A percentile compares a stretch with the other conserved stretches of the same genome.
phyloP scores from a whole-genome alignment of 1,284 basidiomycete genomes.

The Phylloboletellus chloephorus region DNA sequence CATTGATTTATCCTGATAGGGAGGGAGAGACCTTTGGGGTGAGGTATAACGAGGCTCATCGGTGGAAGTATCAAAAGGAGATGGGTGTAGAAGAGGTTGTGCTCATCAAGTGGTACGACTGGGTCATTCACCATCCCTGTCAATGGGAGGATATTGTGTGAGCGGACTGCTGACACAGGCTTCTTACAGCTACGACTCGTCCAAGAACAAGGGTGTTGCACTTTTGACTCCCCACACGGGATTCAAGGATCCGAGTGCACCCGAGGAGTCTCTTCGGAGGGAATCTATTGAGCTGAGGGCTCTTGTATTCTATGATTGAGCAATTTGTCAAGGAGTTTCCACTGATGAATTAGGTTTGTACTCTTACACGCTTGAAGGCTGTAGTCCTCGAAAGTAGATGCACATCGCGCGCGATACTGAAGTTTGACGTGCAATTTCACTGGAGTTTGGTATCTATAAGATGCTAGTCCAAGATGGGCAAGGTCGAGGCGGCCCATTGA shows the following conservation, averaged over 20 bases:
- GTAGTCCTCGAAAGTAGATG: too few species aligned
- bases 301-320: conserved; percentile 27
- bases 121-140: neutral
- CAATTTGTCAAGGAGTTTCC: neutral
- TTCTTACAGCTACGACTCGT: conserved; percentile 16
- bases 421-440: neutral
- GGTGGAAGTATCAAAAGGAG: conserved; percentile 35
- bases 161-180: neutral
- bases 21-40: conserved; percentile 33
- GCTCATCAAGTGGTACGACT: conserved; percentile 33
- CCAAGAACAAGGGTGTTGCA: conserved; percentile 18
- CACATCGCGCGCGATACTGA: too few species aligned
- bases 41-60: conserved; percentile 23
- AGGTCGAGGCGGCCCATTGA: too few species aligned
- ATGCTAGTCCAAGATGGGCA: too few species aligned
- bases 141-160: too few species aligned
- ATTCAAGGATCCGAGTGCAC: conserved; percentile 29
- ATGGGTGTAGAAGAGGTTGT: conserved; percentile 32
- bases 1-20: conserved; percentile 40
- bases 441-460: too few species aligned
- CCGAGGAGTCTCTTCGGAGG: conserved; percentile 23
- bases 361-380: too few species aligned
- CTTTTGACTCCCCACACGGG: conserved; percentile 29
- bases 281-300: conserved; percentile 32
- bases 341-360: neutral